Evolutionary conservation across 495 filamentous ascomycete genomes (phyloP), one percentile per base, ranked within the genome.

Genomic region (Aspergillus wentii): DNA sequence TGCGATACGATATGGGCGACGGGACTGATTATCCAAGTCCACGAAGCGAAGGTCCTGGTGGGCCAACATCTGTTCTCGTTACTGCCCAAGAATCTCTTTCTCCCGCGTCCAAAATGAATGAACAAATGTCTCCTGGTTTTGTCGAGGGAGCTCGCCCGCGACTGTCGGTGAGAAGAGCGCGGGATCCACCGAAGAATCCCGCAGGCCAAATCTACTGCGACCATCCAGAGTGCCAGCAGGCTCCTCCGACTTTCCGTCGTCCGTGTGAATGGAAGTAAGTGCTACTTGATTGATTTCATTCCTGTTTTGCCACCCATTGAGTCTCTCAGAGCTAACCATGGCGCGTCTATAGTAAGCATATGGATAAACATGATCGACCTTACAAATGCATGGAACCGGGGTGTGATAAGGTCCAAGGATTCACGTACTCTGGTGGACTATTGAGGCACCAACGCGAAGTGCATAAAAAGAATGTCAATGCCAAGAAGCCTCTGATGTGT

Each of bases 201-300:
- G 68, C 85, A n/a, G 80, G 80, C 8, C 76, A 83, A 45, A 87
- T 80, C 42, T 69, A 74, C 21, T 95, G 89, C 60, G 73, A 74
- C 14, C 79, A 76, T 40, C 58, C 64, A 2, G 75, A 77, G 15
- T 88, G 83, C 43, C 63, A 57, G 17, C 61, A 74, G 16, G 59
- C 66, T 2, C 58, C 71, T 17, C 75, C 74, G 11, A 77, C 69
- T 5, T 94, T 95, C 50, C 66, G 75, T 23, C 77, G 89, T 42
- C 89, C 85, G 41, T 95, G 88, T 61, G 89, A 95, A 70, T 95
- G 86, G 86, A 87, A 77, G 87, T 91, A 68, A 78, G 87, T 74
- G 44, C 22, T 29, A 5, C 4, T 6, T n/a, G n/a, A n/a, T n/a
- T 29, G 26, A 29, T 29, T n/a, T 29, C 25, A 30, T 22, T 30